These are phyloP conservation scores for Aspergillus sp. DNA, from an alignment of 2,329 filamentous ascomycete species.

Conservation along the genomic window DNA sequence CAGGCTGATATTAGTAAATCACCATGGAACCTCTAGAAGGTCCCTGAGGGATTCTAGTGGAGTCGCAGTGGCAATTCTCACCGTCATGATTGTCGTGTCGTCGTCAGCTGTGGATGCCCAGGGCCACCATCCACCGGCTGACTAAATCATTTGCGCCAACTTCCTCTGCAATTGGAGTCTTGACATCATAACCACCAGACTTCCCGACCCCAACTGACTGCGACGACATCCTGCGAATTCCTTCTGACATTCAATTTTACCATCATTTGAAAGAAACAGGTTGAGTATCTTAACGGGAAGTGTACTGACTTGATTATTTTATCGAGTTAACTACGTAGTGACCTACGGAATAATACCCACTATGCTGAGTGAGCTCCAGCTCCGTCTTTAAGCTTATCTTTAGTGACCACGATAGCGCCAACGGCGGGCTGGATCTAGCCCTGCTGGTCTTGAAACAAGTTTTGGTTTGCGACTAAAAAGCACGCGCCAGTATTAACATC, in stretches of 20 bases:
- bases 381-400: conserved; percentile 7
- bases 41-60: conserved; percentile 2
- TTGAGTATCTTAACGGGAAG: neutral
- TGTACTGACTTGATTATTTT: neutral
- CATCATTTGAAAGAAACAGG: neutral
- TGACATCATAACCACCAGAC: conserved; percentile 7
- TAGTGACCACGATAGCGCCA: conserved; percentile 3
- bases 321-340: too few species aligned
- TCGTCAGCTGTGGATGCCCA: conserved; percentile 5
- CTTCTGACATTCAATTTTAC: neutral
- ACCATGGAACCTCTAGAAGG: neutral
- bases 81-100: conserved; percentile 4
- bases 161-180: neutral
- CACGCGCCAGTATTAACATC: neutral
- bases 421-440: neutral
- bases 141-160: neutral
- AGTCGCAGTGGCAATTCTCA: conserved; percentile 1
- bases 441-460: conserved; percentile 2
- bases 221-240: neutral
- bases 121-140: neutral
- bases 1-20: neutral
- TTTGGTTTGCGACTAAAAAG: neutral
- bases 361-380: neutral
- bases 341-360: neutral
- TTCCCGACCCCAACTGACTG: neutral